A percentile compares a stretch with the other conserved stretches of the same genome.
These are phyloP conservation scores for Fusarium algeriense DNA, from an alignment of 2,329 filamentous ascomycete species.

Conservation along the genomic window DNA sequence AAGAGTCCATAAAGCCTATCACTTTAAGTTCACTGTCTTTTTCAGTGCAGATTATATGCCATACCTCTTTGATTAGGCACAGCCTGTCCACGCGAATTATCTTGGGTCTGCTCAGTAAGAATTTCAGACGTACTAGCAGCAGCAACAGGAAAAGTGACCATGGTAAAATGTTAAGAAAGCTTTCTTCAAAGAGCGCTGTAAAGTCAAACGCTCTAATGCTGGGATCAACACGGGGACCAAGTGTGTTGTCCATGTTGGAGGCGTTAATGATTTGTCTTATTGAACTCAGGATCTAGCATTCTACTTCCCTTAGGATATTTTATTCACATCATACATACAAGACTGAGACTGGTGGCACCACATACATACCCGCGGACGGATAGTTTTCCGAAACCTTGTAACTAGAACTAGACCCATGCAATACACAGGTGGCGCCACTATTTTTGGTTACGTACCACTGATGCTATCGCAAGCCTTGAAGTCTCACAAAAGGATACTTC, in stretches of 20 bases:
- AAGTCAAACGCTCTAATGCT: slow-evolving; percentile 34
- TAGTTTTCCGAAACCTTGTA: background rate
- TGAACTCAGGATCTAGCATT: background rate
- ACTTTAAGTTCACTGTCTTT: background rate
- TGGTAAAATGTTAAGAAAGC: slow-evolving; percentile 16
- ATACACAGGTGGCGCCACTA: background rate
- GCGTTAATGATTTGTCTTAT: background rate
- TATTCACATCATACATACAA: background rate
- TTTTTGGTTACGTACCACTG: background rate
- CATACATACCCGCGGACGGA: background rate
- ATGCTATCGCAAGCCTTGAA: background rate
- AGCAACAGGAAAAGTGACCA: background rate
- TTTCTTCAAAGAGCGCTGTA: slow-evolving; percentile 39
- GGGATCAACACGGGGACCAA: background rate
- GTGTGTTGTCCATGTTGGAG: background rate
- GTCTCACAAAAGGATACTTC: background rate
- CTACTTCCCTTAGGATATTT: too few relatives aligned
- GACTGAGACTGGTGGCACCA: background rate
- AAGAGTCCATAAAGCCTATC: background rate
- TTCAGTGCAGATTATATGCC: background rate
- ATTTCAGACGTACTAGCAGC: background rate
- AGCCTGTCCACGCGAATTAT: background rate
- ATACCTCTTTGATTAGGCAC: background rate
- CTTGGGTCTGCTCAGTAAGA: background rate
- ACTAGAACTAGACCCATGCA: background rate